Conservation (phyloP, 805 yeast genomes). For the Candida xiaguanensis region DNA sequence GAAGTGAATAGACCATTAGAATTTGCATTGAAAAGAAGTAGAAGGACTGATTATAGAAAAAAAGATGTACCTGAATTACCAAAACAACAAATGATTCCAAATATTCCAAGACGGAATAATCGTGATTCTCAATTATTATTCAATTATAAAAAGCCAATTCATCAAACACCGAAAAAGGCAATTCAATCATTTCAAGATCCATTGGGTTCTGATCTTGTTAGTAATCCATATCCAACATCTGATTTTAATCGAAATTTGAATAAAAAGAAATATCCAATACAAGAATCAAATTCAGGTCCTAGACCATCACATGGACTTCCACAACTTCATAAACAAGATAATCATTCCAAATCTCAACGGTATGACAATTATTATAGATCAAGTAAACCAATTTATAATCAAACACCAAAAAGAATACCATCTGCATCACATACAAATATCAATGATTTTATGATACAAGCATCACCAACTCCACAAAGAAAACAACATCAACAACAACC, state of each 20-base stretch:
- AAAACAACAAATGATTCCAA: background rate
- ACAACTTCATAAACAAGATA: conserved; percentile 6
- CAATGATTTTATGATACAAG: conserved; percentile 6
- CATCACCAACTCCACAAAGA: background rate
- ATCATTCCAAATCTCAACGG: background rate
- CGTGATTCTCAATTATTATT: conserved; percentile 32
- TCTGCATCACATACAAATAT: conserved; percentile 10
- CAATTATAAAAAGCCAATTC: conserved; percentile 28
- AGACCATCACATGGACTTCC: background rate
- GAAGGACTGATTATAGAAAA: conserved; percentile 39
- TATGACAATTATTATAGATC: conserved; percentile 4
- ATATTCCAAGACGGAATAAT: conserved; percentile 1
- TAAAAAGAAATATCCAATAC: background rate
- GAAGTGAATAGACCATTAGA: conserved; percentile 3
- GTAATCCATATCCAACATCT: conserved; percentile 4
- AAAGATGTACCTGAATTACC: conserved; percentile 11
- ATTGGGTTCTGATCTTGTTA: background rate
- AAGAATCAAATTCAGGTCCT: conserved; percentile 1
- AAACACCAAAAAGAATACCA: conserved; percentile 5
- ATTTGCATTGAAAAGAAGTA: conserved; percentile 21
- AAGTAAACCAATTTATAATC: conserved; percentile 1
- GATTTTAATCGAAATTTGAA: background rate
- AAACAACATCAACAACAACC: background rate
- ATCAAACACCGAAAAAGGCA: background rate
- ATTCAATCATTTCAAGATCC: background rate